Conservation (phyloP, 164 flowering plant species). For the Magnolia changhungtana region DNA sequence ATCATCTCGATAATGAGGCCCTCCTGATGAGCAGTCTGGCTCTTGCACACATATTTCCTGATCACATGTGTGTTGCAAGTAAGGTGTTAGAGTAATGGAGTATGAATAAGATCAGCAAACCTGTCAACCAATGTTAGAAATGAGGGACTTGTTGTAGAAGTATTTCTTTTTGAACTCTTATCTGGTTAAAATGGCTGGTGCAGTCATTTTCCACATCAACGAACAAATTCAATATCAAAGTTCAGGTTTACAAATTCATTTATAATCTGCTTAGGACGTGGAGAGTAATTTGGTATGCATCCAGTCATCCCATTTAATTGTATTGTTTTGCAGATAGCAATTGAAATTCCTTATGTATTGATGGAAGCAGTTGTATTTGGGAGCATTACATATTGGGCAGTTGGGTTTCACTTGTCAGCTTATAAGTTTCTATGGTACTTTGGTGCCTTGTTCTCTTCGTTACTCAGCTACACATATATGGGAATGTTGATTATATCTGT, state of each 20-base stretch:
- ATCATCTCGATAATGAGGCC: too few species aligned
- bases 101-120: not conserved
- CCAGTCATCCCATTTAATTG: not conserved
- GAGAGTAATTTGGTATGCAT: not conserved
- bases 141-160: too few species aligned
- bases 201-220: not conserved
- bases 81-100: not conserved
- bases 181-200: too few species aligned
- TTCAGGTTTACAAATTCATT: not conserved
- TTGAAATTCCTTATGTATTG: slow-evolving; percentile 51
- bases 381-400: slow-evolving; percentile 38
- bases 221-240: not conserved
- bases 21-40: too few species aligned
- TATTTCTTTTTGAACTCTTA: too few species aligned
- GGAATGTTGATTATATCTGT: slow-evolving; percentile 47
- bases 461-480: slow-evolving; percentile 37
- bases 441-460: slow-evolving; percentile 33
- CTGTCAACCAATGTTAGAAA: too few species aligned
- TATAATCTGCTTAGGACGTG: not conserved
- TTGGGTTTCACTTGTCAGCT: slow-evolving; percentile 35
- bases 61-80: too few species aligned
- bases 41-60: too few species aligned
- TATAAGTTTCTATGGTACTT: slow-evolving; percentile 45
- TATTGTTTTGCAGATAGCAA: slow-evolving; percentile 14
- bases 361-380: slow-evolving; percentile 26